Evolutionary conservation across 495 filamentous ascomycete species (phyloP).

Genomic region (Sabuloglossum arenarium): DNA sequence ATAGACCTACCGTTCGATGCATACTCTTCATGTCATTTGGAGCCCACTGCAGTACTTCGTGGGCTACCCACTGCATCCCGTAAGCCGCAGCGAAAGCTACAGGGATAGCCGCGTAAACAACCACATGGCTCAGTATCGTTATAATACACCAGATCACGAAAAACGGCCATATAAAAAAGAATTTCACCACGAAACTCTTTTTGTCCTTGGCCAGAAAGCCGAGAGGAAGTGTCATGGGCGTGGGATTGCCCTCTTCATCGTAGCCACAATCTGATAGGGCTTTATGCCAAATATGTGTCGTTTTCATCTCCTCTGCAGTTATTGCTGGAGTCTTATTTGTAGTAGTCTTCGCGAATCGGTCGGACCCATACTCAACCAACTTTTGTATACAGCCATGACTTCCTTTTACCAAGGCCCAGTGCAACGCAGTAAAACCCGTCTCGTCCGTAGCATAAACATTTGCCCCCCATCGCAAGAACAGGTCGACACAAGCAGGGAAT

Average conservation of each 20-base stretch:
- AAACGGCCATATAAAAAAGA: constrained; percentile 83
- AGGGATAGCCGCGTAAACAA: constrained; percentile 56
- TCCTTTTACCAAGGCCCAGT: constrained; percentile 93
- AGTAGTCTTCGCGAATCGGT: constrained; percentile 67
- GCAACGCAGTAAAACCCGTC: constrained; percentile 76
- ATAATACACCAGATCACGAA: constrained; percentile 46
- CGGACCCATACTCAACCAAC: constrained; percentile 80
- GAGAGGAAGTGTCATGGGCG: constrained; percentile 33
- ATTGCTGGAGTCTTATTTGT: constrained; percentile 74
- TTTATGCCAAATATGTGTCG: constrained; percentile 55
- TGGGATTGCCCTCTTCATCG: constrained; percentile 52
- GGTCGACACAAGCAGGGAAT: constrained; percentile 70
- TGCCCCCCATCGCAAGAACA: constrained; percentile 88
- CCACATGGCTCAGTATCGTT: constrained; percentile 50
- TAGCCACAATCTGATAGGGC: constrained; percentile 74
- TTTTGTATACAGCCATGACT: constrained; percentile 71
- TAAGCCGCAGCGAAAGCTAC: constrained; percentile 41
- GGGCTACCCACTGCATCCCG: constrained; percentile 56
- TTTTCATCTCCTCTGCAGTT: constrained; percentile 80
- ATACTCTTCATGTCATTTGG: constrained; percentile 70
- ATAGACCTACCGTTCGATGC: constrained; percentile 54
- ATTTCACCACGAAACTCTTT: constrained; percentile 51
- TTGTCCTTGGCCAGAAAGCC: constrained; percentile 46
- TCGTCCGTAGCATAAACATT: constrained; percentile 81
- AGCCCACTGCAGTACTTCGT: constrained; percentile 56